Evolutionary conservation across 371 early-diverging fungal genomes (phyloP).

Genomic region (Mucor sp.): DNA sequence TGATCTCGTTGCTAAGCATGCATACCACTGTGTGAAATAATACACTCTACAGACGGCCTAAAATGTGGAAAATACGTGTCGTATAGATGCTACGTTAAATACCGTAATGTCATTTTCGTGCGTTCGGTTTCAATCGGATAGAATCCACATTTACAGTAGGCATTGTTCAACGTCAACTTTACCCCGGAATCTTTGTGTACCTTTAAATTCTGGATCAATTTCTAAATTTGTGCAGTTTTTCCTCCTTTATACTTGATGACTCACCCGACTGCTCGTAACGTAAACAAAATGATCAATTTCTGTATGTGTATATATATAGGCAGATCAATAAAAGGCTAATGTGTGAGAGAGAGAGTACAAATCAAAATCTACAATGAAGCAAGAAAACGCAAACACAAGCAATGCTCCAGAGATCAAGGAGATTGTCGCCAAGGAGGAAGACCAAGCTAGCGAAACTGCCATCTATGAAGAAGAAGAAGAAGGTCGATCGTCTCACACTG

Average conservation of each 20-base stretch:
- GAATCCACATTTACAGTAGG: neutral
- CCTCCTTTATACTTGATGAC: neutral
- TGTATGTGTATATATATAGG: neutral
- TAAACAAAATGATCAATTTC: neutral
- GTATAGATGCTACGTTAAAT: neutral
- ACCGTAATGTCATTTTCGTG: neutral
- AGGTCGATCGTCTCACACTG: neutral
- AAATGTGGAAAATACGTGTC: neutral
- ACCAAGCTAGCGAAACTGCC: neutral
- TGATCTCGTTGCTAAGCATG: neutral
- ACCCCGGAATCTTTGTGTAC: neutral
- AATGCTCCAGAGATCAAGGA: neutral
- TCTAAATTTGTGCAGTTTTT: neutral
- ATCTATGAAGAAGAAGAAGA: neutral
- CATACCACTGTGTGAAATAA: neutral
- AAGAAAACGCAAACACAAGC: too few relatives aligned
- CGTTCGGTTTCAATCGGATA: neutral
- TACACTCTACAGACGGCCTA: neutral
- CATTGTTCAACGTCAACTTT: neutral
- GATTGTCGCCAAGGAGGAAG: too few relatives aligned
- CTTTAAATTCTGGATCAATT: neutral
- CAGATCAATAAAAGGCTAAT: neutral
- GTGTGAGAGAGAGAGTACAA: neutral
- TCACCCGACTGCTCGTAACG: neutral
- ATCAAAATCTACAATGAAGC: neutral